Evolutionary conservation across 2,329 filamentous ascomycete genomes (phyloP), one percentile per base, ranked within the genome.

Genomic region (Aspergillus oerlinghausenensis): DNA sequence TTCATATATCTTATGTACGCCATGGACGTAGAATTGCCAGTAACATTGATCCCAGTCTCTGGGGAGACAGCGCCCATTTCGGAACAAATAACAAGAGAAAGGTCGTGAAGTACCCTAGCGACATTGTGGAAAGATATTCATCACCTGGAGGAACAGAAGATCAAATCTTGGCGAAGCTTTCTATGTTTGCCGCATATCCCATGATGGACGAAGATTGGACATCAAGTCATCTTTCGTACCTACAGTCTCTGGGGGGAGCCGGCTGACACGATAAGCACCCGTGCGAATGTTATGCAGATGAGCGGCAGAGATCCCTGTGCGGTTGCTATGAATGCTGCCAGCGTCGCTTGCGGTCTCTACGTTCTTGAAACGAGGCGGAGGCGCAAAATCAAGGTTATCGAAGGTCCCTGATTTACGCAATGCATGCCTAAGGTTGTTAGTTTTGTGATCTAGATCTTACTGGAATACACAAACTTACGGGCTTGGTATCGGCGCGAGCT

Each of bases 181-280:
- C 54, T 55, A 56, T 61, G 56, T 63, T 65, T 59, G 58, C 51
- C 58, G 63, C 73, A 85, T 75, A 67, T 82, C 77, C 81, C 82
- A 82, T 56, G 75, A 76, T 38, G 85, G 85, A 65, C 76, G 76
- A 69, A 88, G 73, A 62, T 85, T 77, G n/a, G 73, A 75, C 56
- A 78, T 75, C 71, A 93, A 74, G 55, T 90, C 84, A 35, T 88
- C 84, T 67, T 81, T 82, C 3, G 90, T 92, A 62, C 92, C 92
- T 56, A 96, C 90, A 47, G 87, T 84, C 64, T 92, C 90, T 56
- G 85, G 87, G 0, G 92, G 92, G 59, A 97, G 82, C 51, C 89
- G 86, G 70, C 90, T 94, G 62, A 97, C 85, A 60, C 92, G 89
- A 67, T 95, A 93, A 49, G 91, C 92, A 62, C 92, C 92, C 56